phyloP scores from a whole-genome alignment of 2,329 filamentous ascomycete species.

The Lasiodiplodia gonubiensis region DNA sequence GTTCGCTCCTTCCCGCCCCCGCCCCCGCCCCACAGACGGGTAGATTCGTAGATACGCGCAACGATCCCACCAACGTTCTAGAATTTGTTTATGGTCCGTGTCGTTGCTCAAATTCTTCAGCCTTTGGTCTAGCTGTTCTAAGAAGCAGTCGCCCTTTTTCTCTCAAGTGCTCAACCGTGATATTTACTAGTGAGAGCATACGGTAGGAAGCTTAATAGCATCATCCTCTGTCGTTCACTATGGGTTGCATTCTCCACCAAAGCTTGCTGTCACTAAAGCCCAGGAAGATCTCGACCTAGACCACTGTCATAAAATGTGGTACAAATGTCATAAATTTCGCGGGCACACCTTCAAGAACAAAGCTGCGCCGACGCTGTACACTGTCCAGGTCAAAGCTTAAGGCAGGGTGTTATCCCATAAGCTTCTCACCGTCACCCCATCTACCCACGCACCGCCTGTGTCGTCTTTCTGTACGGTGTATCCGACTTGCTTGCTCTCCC shows the following conservation, averaged over 20 bases:
- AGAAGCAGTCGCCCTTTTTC: not conserved
- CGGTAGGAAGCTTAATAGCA: not conserved
- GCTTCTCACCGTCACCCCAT: constrained; percentile 57
- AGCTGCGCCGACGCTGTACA: not conserved
- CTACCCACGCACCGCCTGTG: constrained; percentile 52
- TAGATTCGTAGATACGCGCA: too few relatives aligned
- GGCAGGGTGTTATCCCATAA: constrained; percentile 56
- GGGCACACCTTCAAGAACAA: not conserved
- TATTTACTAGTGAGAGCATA: not conserved
- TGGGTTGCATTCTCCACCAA: not conserved
- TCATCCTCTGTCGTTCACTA: not conserved
- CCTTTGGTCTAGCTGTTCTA: not conserved
- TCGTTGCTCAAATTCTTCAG: not conserved
- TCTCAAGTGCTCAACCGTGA: not conserved
- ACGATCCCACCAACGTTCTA: not conserved
- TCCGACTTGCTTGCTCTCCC: constrained; percentile 52
- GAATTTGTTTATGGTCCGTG: not conserved
- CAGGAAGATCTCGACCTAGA: not conserved
- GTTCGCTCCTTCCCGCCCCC: not conserved
- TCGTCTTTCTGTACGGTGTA: constrained; percentile 55
- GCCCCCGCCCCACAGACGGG: not conserved
- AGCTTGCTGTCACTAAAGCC: not conserved
- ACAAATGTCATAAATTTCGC: not conserved
- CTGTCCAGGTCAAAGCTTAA: constrained; percentile 12
- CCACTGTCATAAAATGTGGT: not conserved